Conservation (phyloP, 495 filamentous ascomycete genomes). For the Tuber melanosporum region DNA sequence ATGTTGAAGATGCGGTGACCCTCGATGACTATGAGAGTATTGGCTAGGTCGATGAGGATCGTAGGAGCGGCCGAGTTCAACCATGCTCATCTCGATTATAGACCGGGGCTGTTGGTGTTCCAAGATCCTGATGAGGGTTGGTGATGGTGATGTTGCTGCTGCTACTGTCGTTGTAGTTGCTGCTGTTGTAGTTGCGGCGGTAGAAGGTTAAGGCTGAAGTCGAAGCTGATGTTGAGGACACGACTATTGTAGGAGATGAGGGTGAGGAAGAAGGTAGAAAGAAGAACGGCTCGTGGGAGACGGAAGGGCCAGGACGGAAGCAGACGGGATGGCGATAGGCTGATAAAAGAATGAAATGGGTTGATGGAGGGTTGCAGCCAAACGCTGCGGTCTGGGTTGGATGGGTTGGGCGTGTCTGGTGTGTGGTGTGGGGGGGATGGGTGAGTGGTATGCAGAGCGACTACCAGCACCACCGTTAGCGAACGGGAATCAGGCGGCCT, state of each 20-base stretch:
- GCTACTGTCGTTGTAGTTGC: neutral
- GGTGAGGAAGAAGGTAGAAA: slow-evolving; percentile 9
- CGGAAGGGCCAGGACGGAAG: slow-evolving; percentile 1
- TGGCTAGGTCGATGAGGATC: slow-evolving; percentile 37
- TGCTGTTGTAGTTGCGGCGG: neutral
- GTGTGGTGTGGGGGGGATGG: neutral
- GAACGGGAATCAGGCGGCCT: slow-evolving; percentile 36
- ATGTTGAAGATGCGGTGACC: slow-evolving; percentile 42
- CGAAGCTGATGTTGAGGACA: slow-evolving; percentile 7
- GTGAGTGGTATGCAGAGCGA: neutral
- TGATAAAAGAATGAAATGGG: neutral
- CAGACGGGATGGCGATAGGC: neutral
- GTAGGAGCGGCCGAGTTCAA: slow-evolving; percentile 42
- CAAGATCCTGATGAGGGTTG: slow-evolving; percentile 14
- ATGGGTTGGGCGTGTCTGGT: slow-evolving; percentile 1
- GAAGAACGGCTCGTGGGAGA: slow-evolving; percentile 7
- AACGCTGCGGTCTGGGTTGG: slow-evolving; percentile 1
- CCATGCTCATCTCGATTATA: slow-evolving; percentile 42
- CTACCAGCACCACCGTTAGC: slow-evolving; percentile 24
- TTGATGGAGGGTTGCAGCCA: neutral
- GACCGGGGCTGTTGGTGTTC: slow-evolving; percentile 19
- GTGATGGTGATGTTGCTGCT: slow-evolving; percentile 4
- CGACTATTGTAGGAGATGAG: slow-evolving; percentile 7
- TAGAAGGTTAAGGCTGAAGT: slow-evolving; percentile 2
- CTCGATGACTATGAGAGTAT: slow-evolving; percentile 39